Base-by-base conservation (phyloP, 2,329 filamentous ascomycete genomes). In the Davidsoniella neocaledoniae region DNA sequence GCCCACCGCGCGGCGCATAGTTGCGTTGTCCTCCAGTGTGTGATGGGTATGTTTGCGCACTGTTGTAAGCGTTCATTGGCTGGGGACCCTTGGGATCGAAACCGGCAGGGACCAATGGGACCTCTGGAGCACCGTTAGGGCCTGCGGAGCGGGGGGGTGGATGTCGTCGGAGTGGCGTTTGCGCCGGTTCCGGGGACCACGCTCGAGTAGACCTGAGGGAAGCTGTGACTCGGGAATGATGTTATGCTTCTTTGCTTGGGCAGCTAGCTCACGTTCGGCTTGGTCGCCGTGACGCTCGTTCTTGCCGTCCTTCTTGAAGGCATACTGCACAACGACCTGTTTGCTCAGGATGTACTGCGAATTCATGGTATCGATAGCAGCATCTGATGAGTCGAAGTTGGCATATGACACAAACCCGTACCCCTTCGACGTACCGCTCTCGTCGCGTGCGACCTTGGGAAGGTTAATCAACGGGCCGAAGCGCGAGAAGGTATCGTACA, bases 261-360 rank as follows among this genome's bases (percentile, higher is more conserved):
- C 81, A 26, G 91, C 91, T 43, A 98, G 76, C 69, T 86, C 83
- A 60, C 91, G 75, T 67, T 98, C 91, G 26, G 91, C 91, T 58
- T 87, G 77, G 63, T 98, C 91, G 58, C 91, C 91, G 62, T 98
- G 91, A 52, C 91, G 74, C 68, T 96, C 90, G 58, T 90, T 90
- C 68, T 94, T 94, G 57, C 91, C 91, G 60, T 98, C 91, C 67
- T 96, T 96, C 73, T 98, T 98, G 75, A 94, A 96, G 38, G 91
- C 91, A 64, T 96, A 98, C 66, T 96, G 90, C 42, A 98, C 91
- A 2, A 83, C 85, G 58, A 96, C 83, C 64, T 94, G 85, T 68
- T 94, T 94, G 71, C 91, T 94, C 72, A 94, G 88, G 54, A 98
- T 77, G 65, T 91, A 96, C 68, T 96, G 88, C 47, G 86, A 86